Base-by-base conservation (phyloP, 768 basidiomycete genomes). In the Gautieria morchelliformis region DNA sequence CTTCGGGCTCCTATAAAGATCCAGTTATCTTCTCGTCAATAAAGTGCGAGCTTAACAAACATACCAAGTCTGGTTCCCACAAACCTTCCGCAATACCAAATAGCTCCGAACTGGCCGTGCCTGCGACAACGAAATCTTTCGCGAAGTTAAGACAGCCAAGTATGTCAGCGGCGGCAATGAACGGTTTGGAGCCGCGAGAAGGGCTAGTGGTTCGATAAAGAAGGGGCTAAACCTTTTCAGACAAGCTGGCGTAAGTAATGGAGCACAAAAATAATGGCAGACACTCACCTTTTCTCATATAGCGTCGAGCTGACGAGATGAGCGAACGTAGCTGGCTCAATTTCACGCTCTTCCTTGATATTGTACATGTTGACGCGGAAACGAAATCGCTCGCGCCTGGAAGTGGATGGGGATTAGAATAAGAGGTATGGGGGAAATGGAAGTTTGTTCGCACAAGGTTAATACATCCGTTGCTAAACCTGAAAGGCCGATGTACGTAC, bases 281-380 rank as follows among this genome's bases (percentile, higher is more conserved):
- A 33, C n/a, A 49, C 30, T 12, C 48, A 75, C 70, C 96, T 83
- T 67, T 83, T 84, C 71, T 97, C 93, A 70, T 98, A 99, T 15
- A 99, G 80, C 20, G 94, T 95, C 53, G 91, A 93, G 44, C 90
- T 92, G 60, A 97, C 87, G 61, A 99, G 85, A 67, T 93, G 93
- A 27, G 93, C 88, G 71, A 98, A 97, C 7, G 93, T 92, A 75
- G 93, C 86, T 45, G 96, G 96, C 63, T 91, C 85, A 65, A 99
- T 96, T 67, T 95, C 87, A 61, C 95, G 83, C 68, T 96, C 95
- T 72, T 99, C 95, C 72, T 99, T 99, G 79, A 99, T 97, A 32
- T 91, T 89, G 73, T 97, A 98, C 91, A 98, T 94, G 76, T 99
- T 99, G 58, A 95, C 87, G 62, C 93, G 81, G 73, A 87, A 94